Conservation (phyloP, 768 basidiomycete species). For the Cyclocybe cylindracea region DNA sequence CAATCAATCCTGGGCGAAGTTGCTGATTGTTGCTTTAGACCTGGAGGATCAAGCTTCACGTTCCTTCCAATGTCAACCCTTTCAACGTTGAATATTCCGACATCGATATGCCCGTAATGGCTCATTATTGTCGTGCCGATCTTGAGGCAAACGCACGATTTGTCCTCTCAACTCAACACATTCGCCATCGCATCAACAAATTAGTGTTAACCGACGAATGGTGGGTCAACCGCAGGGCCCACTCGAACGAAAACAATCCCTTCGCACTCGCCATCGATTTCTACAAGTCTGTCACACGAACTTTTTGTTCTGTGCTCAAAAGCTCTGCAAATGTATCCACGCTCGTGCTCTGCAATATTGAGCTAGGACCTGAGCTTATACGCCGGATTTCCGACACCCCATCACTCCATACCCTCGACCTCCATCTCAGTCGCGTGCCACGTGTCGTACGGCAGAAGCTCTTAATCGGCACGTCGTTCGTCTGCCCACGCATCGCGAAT, state of each 20-base stretch:
- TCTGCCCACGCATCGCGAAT: conserved; percentile 15
- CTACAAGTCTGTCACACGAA: conserved; percentile 15
- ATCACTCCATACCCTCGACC: conserved; percentile 21
- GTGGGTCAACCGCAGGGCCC: conserved; percentile 20
- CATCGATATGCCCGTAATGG: conserved; percentile 17
- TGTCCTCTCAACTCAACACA: conserved; percentile 11
- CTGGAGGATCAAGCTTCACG: conserved; percentile 19
- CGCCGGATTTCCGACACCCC: conserved; percentile 14
- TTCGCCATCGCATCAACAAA: conserved; percentile 15
- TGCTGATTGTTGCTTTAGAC: conserved; percentile 3
- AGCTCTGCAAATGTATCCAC: conserved; percentile 12
- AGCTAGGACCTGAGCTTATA: conserved; percentile 14
- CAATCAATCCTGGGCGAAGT: neutral
- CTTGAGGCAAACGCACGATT: conserved; percentile 17
- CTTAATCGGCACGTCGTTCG: conserved; percentile 1
- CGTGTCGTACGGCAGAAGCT: conserved; percentile 11
- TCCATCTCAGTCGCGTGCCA: conserved; percentile 18
- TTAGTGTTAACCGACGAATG: conserved; percentile 22
- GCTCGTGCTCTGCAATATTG: conserved; percentile 18
- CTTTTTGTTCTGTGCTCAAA: conserved; percentile 14
- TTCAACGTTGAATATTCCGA: conserved; percentile 20
- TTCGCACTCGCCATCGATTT: conserved; percentile 18
- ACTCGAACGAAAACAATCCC: conserved; percentile 20
- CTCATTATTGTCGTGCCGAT: conserved; percentile 12
- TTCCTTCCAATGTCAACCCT: conserved; percentile 16